phyloP scores from a whole-genome alignment of 2,329 filamentous ascomycete genomes.

The Trichoderma guizhouense region DNA sequence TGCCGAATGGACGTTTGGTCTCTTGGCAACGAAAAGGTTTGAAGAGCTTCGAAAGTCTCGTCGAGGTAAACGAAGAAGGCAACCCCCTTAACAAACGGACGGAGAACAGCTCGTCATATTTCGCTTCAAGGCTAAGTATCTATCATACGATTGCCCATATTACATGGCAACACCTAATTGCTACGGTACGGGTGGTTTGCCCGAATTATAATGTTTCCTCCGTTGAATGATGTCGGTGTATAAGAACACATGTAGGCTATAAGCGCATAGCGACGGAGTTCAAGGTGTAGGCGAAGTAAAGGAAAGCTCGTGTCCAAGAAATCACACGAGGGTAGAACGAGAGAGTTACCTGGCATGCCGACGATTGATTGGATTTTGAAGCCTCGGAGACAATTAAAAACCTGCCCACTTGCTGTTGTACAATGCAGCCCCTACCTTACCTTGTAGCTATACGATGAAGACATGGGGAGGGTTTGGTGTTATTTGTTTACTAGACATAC shows the following conservation, averaged over 20 bases:
- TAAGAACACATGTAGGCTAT: neutral
- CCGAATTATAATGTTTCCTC: neutral
- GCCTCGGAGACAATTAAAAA: neutral
- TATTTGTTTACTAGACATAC: neutral
- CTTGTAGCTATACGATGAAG: neutral
- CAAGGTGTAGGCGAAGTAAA: neutral
- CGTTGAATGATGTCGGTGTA: neutral
- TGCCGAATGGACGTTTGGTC: neutral
- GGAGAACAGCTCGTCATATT: neutral
- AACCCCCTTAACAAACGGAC: neutral
- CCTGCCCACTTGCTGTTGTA: neutral
- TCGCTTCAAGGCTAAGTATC: neutral
- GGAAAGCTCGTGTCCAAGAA: neutral
- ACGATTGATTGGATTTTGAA: neutral
- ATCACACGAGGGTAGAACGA: neutral
- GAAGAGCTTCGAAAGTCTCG: neutral
- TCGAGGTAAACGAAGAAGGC: neutral
- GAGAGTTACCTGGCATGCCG: neutral
- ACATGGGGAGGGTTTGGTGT: neutral
- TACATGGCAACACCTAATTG: neutral
- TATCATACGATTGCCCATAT: neutral
- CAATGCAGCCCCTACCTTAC: neutral
- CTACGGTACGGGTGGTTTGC: neutral
- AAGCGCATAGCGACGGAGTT: slow-evolving; percentile 1
- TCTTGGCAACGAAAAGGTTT: neutral